Percentiles rank a stretch among this genome's conserved stretches.
Evolutionary conservation across 805 yeast genomes (phyloP).

Genomic region (Candida germanica): DNA sequence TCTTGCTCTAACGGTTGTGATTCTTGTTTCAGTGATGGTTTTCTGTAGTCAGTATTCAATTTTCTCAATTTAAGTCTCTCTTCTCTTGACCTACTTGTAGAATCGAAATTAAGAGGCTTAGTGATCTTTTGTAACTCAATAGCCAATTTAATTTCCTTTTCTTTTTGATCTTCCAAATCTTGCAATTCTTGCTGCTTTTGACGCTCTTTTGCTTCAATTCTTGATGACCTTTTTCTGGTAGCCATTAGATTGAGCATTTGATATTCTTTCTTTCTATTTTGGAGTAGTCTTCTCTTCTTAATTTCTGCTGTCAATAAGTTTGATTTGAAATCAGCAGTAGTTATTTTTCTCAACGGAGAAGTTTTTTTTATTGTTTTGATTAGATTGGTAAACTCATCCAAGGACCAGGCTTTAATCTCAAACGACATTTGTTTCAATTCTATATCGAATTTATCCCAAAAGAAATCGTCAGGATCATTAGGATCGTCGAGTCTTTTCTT

Average conservation of each 20-base stretch:
- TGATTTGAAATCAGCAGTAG: conserved; percentile 7
- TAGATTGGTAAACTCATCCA: conserved; percentile 27
- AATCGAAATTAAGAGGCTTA: conserved; percentile 12
- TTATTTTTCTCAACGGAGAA: conserved; percentile 3
- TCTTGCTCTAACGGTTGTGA: background rate
- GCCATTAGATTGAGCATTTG: conserved; percentile 62
- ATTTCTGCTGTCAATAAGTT: conserved; percentile 33
- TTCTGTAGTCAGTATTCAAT: conserved; percentile 10
- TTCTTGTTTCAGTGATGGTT: background rate
- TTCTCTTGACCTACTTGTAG: conserved; percentile 28
- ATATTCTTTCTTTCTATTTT: conserved; percentile 57
- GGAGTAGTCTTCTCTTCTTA: conserved; percentile 50
- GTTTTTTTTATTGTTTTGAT: conserved; percentile 19
- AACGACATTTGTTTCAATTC: conserved; percentile 19
- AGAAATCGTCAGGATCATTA: conserved; percentile 27
- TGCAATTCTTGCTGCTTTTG: conserved; percentile 53
- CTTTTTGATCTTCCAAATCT: conserved; percentile 26
- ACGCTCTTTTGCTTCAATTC: conserved; percentile 63
- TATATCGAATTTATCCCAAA: conserved; percentile 30
- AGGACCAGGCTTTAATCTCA: conserved; percentile 28
- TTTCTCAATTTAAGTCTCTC: conserved; percentile 33
- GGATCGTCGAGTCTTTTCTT: conserved; percentile 34
- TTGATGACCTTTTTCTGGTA: conserved; percentile 69
- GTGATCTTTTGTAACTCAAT: conserved; percentile 25
- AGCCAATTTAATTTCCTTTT: conserved; percentile 43